A percentile compares a stretch with the other conserved stretches of the same genome.
These are phyloP conservation scores for Berkeleyomyces basicola DNA, from an alignment of 2,329 filamentous ascomycete genomes.

Conservation along the genomic window DNA sequence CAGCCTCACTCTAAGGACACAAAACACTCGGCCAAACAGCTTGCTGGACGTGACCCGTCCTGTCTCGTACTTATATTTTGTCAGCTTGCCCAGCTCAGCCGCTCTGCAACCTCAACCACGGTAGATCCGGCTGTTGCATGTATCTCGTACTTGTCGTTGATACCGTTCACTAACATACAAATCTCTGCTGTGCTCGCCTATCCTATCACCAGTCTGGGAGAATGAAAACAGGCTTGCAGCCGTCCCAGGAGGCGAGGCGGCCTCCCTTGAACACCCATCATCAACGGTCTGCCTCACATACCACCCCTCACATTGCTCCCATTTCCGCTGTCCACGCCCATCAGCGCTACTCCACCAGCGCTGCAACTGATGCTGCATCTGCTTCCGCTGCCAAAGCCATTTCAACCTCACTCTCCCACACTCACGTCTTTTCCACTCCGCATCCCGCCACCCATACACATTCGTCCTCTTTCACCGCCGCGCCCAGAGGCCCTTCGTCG, in stretches of 20 bases:
- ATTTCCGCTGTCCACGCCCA: neutral
- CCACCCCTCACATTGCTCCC: neutral
- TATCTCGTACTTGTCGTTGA: neutral
- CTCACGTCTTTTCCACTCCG: neutral
- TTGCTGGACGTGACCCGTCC: neutral
- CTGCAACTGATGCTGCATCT: neutral
- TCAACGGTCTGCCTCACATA: constrained; percentile 2
- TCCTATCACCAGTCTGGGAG: constrained; percentile 2
- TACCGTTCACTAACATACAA: constrained; percentile 1
- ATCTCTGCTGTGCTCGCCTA: neutral
- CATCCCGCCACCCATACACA: neutral
- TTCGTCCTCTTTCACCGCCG: neutral
- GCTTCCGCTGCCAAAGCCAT: neutral
- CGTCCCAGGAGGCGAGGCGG: constrained; percentile 4
- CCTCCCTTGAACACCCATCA: constrained; percentile 2
- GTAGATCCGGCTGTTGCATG: neutral
- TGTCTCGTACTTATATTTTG: neutral
- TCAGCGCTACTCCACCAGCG: neutral
- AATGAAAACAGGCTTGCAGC: constrained; percentile 4
- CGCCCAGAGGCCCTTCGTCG: neutral
- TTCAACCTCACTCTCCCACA: neutral
- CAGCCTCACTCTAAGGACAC: neutral
- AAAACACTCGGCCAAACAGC: neutral
- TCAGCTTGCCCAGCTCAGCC: constrained; percentile 1
- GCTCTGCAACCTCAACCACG: neutral